Evolutionary conservation across 2,329 filamentous ascomycete species (phyloP).

Genomic region (Exophiala bonariae): DNA sequence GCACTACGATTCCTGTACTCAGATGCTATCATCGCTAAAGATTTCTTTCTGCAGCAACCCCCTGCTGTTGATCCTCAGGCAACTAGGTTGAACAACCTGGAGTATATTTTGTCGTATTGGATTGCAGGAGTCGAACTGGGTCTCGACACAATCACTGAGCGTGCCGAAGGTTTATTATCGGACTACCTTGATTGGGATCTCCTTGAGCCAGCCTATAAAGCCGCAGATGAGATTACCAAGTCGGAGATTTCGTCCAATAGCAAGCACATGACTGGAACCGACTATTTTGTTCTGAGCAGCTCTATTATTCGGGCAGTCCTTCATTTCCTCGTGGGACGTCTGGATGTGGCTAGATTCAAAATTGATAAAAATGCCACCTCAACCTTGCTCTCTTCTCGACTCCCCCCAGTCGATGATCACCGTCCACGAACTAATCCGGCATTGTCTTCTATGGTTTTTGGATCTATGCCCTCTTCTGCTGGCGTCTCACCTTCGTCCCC

Average conservation of each 20-base stretch:
- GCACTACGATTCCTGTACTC: constrained; percentile 29
- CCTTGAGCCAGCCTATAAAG: constrained; percentile 23
- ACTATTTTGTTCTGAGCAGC: constrained; percentile 18
- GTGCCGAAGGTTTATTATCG: constrained; percentile 22
- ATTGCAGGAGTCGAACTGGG: constrained; percentile 27
- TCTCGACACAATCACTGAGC: constrained; percentile 21
- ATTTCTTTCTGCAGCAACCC: constrained; percentile 20
- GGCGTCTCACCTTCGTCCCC: constrained; percentile 18
- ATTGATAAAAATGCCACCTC: constrained; percentile 13
- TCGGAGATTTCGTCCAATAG: constrained; percentile 11
- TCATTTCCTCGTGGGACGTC: constrained; percentile 16
- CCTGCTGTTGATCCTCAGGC: constrained; percentile 15
- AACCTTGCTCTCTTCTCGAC: constrained; percentile 17
- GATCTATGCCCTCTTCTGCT: constrained; percentile 25
- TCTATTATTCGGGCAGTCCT: constrained; percentile 17
- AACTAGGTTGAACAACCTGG: constrained; percentile 20
- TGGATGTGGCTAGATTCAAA: constrained; percentile 22
- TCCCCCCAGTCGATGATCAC: constrained; percentile 21
- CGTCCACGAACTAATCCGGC: constrained; percentile 24
- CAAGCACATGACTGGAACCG: constrained; percentile 20
- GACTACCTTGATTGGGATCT: constrained; percentile 27
- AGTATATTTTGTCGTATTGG: constrained; percentile 29
- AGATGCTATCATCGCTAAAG: constrained; percentile 24
- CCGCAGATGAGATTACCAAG: constrained; percentile 19
- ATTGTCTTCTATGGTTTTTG: constrained; percentile 29